Base-by-base conservation (phyloP, 192 early-diverging fungal genomes). In the Linnemannia schmuckeri region DNA sequence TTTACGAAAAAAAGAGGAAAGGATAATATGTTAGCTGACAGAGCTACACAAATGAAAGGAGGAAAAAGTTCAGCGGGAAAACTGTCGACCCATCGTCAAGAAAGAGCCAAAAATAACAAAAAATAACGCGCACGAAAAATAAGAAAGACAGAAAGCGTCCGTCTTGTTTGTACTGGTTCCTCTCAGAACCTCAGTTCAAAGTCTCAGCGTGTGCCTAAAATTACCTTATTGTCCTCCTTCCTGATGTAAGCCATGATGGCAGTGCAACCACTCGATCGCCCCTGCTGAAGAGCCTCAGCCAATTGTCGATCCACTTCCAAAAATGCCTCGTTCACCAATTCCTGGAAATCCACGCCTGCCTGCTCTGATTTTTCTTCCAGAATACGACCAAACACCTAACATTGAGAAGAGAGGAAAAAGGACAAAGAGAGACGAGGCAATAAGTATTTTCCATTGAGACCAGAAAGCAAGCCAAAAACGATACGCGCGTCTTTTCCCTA, bases 241-340 rank as follows among this genome's bases (percentile, higher is more conserved):
- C 89, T 81, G 9, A 98, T 85, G 80, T 93, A 97, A 22, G 94
- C 95, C 30, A 97, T 96, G 12, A 97, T 93, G 1, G 96, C 97
- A 0, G 98, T 99, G 89, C 97, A 98, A 27, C 98, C 98, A 57
- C 96, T 97, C 74, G 94, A 93, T 42, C 96, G 91, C 15, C 94
- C 95, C 71, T 97, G 94, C 33, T 94, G 93, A 30, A 86, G 75
- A 0, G 75, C 79, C 71, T 94, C 84, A 37, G 94, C 94, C 55
- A 99, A 85, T 79, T 95, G 94, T 76, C 90, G 90, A 89, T 99
- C 98, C 17, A 94, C 96, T 70, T 93, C 82, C 33, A 98, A 76
- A 90, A 99, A 99, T 22, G 96, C 80, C 47, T 93, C 79, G 87
- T 98, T 95, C 61, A 99, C 90, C 54, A 97, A 81, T 71, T 97